These are phyloP conservation scores for Ophiocordyceps australis DNA, from an alignment of 2,329 filamentous ascomycete species.

Conservation along the genomic window DNA sequence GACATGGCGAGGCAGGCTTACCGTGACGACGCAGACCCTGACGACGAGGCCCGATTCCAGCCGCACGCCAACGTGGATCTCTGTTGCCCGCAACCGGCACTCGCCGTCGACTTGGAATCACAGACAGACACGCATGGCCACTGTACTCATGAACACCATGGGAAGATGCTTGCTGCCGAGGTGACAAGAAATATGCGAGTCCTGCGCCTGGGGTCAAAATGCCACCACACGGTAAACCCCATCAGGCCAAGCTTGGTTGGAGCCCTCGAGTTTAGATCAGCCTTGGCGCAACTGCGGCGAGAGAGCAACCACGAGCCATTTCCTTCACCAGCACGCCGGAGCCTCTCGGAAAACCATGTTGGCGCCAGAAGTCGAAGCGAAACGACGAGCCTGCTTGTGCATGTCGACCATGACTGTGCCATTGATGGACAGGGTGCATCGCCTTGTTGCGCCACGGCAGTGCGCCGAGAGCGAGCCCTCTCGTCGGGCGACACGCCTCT, in stretches of 20 bases:
- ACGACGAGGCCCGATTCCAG: conserved; percentile 5
- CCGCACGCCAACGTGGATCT: conserved; percentile 4
- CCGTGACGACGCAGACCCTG: conserved; percentile 33
- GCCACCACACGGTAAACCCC: conserved; percentile 51
- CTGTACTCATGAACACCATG: conserved; percentile 32
- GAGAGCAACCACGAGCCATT: conserved; percentile 62
- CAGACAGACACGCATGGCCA: conserved; percentile 18
- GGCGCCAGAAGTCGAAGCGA: conserved; percentile 8
- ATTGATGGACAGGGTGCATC: too few relatives aligned
- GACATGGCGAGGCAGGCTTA: conserved; percentile 40
- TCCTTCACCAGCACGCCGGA: conserved; percentile 47
- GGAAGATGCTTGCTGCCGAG: conserved; percentile 56
- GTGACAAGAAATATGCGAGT: conserved; percentile 89
- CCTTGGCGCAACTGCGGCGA: conserved; percentile 71
- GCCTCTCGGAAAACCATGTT: conserved; percentile 21
- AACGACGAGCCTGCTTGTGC: conserved; percentile 9
- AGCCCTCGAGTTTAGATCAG: conserved; percentile 81
- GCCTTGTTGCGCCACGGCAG: conserved; percentile 1
- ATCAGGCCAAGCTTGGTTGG: conserved; percentile 89
- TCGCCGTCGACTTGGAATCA: conserved; percentile 11
- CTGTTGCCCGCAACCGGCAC: conserved; percentile 4
- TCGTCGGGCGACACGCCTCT: conserved; percentile 24
- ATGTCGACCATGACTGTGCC: conserved; percentile 4
- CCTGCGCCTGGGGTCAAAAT: conserved; percentile 43
- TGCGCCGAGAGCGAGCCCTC: conserved; percentile 17